Evolutionary conservation across 164 flowering plant species (phyloP), one percentile per base, ranked within the genome.

Genomic region (Houttuynia cordata): DNA sequence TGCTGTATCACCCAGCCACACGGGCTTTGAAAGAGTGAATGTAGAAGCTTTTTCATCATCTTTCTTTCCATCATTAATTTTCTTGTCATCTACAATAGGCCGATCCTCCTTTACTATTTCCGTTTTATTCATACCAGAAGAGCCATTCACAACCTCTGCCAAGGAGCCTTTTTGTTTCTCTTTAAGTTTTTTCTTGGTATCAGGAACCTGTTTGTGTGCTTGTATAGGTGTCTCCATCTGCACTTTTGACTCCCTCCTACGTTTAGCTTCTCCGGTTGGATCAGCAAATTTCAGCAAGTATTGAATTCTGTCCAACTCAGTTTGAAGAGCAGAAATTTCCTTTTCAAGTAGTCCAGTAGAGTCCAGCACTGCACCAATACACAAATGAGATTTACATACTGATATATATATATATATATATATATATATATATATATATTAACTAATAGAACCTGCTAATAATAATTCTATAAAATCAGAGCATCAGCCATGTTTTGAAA

Each of bases 201-300:
- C 45, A 30, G 42, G 37, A 53, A 37, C 20, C 45, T 20, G 59
- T 64, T 61, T 70, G 68, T 22, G 49, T 19, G 59, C 66, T 60
- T 68, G 68, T 20, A 52, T 66, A 55, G 69, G 54, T 63, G 73
- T 73, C 37, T 72, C 63, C 60, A 67, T 71, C 50, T 76, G 74
- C 14, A n/a, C 53, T 52, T 73, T 75, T 30, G 68, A 68, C 54
- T 72, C 83, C 68, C 91, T 83, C 73, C 76, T 87, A 74, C 58
- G 81, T 63, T 81, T 75, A 72, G 91, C 88, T 75, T 89, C 98
- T 63, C 95, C 99, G 0, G 83, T 67, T 37, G 97, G 99, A 65
- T 94, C 99, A 49, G 99, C 97, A 69, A 94, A 81, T 76, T 80
- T 94, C 70, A 91, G 75, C 73, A 94, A 70, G 84, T 85, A 94